Conservation (phyloP, 495 filamentous ascomycete genomes). For the Aspergillus saccharolyticus region DNA sequence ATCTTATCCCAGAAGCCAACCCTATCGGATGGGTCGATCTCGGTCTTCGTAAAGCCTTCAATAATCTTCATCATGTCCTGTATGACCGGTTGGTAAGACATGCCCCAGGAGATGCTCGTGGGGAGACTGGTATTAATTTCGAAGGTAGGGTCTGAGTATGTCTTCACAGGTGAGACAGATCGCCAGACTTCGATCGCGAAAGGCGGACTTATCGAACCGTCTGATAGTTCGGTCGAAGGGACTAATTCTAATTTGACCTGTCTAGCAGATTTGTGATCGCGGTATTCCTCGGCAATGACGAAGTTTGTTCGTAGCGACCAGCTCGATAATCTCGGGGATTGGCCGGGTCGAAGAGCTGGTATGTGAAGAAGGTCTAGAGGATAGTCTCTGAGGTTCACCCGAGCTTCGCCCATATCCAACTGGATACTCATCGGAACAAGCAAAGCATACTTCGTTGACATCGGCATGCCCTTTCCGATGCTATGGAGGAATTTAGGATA, state of each 20-base stretch:
- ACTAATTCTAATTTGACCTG: conserved; percentile 81
- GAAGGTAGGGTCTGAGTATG: conserved; percentile 84
- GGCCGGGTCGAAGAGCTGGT: conserved; percentile 71
- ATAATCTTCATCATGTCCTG: conserved; percentile 99
- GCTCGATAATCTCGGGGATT: conserved; percentile 74
- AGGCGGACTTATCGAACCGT: conserved; percentile 38
- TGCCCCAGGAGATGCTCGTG: conserved; percentile 93
- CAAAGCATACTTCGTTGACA: conserved; percentile 81
- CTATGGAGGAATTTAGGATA: conserved; percentile 77
- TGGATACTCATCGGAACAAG: conserved; percentile 87
- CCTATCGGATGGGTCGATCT: conserved; percentile 86
- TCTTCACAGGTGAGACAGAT: conserved; percentile 92
- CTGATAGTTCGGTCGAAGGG: conserved; percentile 55
- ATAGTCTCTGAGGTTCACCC: conserved; percentile 82
- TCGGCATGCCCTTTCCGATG: conserved; percentile 93
- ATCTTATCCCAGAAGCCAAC: conserved; percentile 99
- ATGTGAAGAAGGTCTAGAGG: conserved; percentile 89
- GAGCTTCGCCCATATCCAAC: conserved; percentile 86
- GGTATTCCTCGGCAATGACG: conserved; percentile 91
- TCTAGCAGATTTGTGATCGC: conserved; percentile 69
- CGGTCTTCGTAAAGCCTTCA: conserved; percentile 93
- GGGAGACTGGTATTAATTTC: conserved; percentile 90
- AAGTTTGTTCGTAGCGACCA: conserved; percentile 87
- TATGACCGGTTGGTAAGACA: conserved; percentile 95
- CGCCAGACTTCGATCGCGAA: conserved; percentile 83